Evolutionary conservation across 306 rosid species (phyloP), one percentile per base, ranked within the genome.

Genomic region (Citrullus amarus): DNA sequence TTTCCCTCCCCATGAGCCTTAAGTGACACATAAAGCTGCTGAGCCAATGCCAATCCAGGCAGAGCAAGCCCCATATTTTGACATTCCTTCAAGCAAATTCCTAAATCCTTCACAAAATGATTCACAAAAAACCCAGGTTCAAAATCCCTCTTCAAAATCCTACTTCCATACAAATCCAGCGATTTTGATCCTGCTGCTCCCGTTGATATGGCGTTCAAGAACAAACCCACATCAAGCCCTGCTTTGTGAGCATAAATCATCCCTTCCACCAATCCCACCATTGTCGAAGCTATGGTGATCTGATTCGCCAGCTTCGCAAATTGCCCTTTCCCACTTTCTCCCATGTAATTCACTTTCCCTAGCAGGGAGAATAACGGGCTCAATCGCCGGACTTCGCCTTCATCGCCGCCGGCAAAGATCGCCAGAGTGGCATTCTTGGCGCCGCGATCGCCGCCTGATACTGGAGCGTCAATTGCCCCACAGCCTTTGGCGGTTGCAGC

Each of bases 281-380:
- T 89, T 11, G 93, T 87, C 50, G 97, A 89, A 13, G 88, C 92
- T 17, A 92, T 86, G 17, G 93, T 86, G 16, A 88, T 76, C 83
- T 94, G 98, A 80, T 94, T 94, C 62, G 94, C 94, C 2, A 92
- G 88, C 84, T 94, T 94, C 36, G 97, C 96, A 81, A 88, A 92
- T 74, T 94, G 98, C 38, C 98, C 98, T 67, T 93, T 89, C 10
- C 98, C 98, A 14, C 89, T 87, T 15, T 77, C 80, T 6, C 97
- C 98, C 98, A 94, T 92, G 88, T 87, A 90, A 65, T 88, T 92
- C 77, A 92, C 95, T 22, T 94, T 94, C 18, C 98, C 98, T 73
- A 94, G 6, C 3, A 79, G 76, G 6, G 84, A 54, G 15, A 94
- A 88, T 2, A 94, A 46, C 0, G 97, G 94, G 0, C 18, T 74